Evolutionary conservation across 345 rosid species (phyloP).

Genomic region (Aethionema arabicum): DNA sequence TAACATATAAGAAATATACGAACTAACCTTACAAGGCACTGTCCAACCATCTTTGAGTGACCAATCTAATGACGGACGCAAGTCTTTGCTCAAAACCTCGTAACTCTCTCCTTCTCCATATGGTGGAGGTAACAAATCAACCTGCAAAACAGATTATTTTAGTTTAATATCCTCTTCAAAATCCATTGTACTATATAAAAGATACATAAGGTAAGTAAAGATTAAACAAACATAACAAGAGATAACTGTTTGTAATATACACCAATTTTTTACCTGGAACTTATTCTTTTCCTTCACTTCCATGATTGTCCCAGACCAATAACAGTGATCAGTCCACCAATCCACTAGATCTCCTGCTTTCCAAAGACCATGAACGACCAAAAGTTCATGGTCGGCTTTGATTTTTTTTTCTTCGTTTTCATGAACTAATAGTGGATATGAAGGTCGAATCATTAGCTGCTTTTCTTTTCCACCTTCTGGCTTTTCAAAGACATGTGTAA

Average conservation of each 20-base stretch:
- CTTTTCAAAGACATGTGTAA: constrained; percentile 15
- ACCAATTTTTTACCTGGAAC: not conserved
- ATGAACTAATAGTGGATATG: constrained; percentile 20
- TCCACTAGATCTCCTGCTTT: constrained; percentile 32
- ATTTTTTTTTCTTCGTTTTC: constrained; percentile 8
- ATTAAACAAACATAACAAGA: not conserved
- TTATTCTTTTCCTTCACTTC: not conserved
- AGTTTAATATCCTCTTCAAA: not conserved
- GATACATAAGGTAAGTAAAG: not conserved
- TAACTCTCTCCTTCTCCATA: constrained; percentile 26
- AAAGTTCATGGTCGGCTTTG: constrained; percentile 1
- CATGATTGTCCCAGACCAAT: constrained; percentile 24
- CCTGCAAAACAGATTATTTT: constrained; percentile 11
- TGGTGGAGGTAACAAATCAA: constrained; percentile 27
- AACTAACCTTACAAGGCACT: constrained; percentile 29
- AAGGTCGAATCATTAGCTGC: constrained; percentile 25
- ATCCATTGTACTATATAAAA: no score
- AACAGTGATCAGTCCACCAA: constrained; percentile 15
- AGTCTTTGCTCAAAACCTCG: constrained; percentile 1
- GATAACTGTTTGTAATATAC: not conserved
- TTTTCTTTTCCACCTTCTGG: not conserved
- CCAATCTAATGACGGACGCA: constrained; percentile 34
- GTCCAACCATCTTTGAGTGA: constrained; percentile 27
- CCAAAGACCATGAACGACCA: constrained; percentile 17
- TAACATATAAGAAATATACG: not conserved